phyloP scores from a whole-genome alignment of 805 yeast species.

The Hemisphaericaspora nanyangensis region DNA sequence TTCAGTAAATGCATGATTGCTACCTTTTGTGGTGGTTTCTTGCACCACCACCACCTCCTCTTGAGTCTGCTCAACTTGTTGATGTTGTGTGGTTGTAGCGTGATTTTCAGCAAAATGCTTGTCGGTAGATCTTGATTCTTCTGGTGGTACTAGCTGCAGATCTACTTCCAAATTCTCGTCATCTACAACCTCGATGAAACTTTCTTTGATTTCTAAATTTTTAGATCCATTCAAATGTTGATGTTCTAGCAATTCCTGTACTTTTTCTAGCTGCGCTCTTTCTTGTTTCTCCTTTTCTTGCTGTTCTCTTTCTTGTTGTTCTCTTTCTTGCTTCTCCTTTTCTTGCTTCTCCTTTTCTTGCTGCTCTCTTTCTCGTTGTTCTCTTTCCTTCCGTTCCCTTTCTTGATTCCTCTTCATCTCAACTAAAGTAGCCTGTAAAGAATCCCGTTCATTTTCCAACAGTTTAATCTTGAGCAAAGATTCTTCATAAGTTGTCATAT shows the following conservation, averaged over 20 bases:
- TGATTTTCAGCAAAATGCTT: too few species aligned
- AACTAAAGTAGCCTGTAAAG: background rate
- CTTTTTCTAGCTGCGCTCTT: too few species aligned
- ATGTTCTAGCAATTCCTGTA: too few species aligned
- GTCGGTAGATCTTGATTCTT: too few species aligned
- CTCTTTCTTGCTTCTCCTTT: background rate
- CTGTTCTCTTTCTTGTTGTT: background rate
- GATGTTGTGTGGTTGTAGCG: too few species aligned
- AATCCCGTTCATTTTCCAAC: slow-evolving; percentile 2
- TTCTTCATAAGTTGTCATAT: slow-evolving; percentile 1
- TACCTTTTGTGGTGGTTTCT: background rate
- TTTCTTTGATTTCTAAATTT: background rate
- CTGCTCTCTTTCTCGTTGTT: background rate
- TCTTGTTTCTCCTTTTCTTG: background rate
- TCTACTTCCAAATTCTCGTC: too few species aligned
- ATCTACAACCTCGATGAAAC: background rate
- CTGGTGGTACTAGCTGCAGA: too few species aligned
- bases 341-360: background rate
- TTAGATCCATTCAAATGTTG: background rate
- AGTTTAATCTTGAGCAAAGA: slow-evolving; percentile 1
- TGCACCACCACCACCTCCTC: too few species aligned
- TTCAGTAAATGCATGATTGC: background rate
- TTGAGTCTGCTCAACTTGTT: too few species aligned
- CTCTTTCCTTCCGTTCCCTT: too few species aligned
- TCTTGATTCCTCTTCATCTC: background rate